A percentile compares a stretch with the other conserved stretches of the same genome.
These are phyloP conservation scores for Linanthus parryae DNA, from an alignment of 148 eudicot species.

Conservation along the genomic window DNA sequence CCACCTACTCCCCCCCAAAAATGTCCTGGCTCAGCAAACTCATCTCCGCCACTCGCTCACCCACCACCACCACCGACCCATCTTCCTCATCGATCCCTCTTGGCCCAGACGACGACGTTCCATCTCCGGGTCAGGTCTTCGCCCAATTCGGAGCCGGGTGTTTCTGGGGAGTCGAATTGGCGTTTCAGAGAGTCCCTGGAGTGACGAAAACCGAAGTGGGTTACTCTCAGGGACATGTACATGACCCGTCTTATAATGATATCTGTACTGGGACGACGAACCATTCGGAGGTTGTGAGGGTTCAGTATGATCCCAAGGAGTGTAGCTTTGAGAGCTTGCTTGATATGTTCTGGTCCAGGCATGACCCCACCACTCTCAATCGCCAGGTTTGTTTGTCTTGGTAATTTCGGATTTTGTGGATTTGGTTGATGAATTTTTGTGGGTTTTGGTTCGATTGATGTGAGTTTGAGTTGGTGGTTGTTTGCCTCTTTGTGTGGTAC, in stretches of 20 bases:
- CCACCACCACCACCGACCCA: constrained; percentile 18
- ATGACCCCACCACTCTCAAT: constrained; percentile 52
- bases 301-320: constrained; percentile 44
- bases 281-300: constrained; percentile 53
- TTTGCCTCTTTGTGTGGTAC: neutral
- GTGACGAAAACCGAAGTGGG: constrained; percentile 53
- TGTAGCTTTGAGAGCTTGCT: constrained; percentile 36
- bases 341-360: constrained; percentile 45
- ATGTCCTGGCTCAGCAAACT: too few species aligned
- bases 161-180: constrained; percentile 60
- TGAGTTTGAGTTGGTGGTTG: neutral
- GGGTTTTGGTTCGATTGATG: neutral
- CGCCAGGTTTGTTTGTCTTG: constrained; percentile 35
- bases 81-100: constrained; percentile 20
- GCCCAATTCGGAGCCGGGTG: constrained; percentile 57
- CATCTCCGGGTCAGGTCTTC: constrained; percentile 36
- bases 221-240: constrained; percentile 31
- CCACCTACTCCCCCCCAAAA: too few species aligned
- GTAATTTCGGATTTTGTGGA: neutral
- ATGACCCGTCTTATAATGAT: constrained; percentile 40
- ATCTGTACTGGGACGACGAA: constrained; percentile 43
- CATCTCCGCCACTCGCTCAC: too few species aligned
- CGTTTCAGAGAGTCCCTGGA: constrained; percentile 52
- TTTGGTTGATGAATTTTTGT: neutral
- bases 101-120: constrained; percentile 40